Evolutionary conservation across 1,284 basidiomycete species (phyloP), one percentile per base, ranked within the genome.

Genomic region (Anthracocystis walkeri): DNA sequence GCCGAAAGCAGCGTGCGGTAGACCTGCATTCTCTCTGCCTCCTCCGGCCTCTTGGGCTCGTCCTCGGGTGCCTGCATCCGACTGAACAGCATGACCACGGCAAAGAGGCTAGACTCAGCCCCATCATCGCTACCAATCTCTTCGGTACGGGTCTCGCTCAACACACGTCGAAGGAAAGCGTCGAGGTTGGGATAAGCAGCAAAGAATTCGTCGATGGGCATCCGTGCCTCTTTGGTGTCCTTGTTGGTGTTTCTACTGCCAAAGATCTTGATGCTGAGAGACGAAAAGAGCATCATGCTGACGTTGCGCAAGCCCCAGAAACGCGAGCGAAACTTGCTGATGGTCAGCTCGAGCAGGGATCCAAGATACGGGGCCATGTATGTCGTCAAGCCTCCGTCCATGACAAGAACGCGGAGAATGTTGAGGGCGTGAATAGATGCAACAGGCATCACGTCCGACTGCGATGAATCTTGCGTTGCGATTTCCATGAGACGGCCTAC

Each of bases 281-380:
- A 76, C 12, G 82, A 77, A 48, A 82, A 86, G 27, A 85, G 79
- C 82, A 86, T 84, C 81, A 86, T 83, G 41, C 82, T 80, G 49
- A 82, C 85, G 65, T 86, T 86, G 50, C 85, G 83, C 33, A 84
- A 67, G 52, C 82, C 80, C 85, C 85, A 86, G 71, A 79, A 79
- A 14, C 75, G 56, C 16, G 84, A 85, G 29, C 67, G 75, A 67
- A 86, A 86, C 41, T 80, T 75, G 31, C 78, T 66, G 60, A 86
- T 81, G 12, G 84, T 78, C 23, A 85, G 42, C 21, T 81, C 67
- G 45, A 86, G 82, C 27, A 82, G 78, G 16, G 77, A 58, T 23
- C 83, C 85, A 27, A 84, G 65, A 23, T 75, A 74, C 14, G 63
- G 48, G 10, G 67, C 48, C 70, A 84, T 74, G 44, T 60, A 53